Conservation (phyloP, 306 rosid genomes). For the Styphnolobium japonicum region DNA sequence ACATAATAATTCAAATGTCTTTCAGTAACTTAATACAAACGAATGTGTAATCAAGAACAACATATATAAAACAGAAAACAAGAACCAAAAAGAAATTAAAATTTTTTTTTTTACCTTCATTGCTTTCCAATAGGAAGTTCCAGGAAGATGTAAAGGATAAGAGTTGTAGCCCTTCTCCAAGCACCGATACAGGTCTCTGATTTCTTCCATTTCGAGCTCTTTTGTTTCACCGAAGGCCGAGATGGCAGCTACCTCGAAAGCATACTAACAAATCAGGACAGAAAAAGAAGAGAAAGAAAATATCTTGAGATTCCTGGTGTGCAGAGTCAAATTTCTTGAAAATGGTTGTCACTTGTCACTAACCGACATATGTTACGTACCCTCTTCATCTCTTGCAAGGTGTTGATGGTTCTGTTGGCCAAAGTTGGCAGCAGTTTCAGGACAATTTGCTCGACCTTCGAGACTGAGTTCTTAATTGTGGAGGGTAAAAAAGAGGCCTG, state of each 20-base stretch:
- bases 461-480: conserved; percentile 52
- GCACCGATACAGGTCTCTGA: conserved; percentile 56
- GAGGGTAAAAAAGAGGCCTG: conserved; percentile 66
- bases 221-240: conserved; percentile 65
- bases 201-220: conserved; percentile 59
- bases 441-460: conserved; percentile 62
- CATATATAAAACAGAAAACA: neutral
- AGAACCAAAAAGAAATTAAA: neutral
- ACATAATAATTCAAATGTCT: neutral
- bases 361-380: conserved; percentile 25
- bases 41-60: neutral
- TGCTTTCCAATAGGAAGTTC: conserved; percentile 68
- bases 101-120: conserved; percentile 50
- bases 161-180: conserved; percentile 91
- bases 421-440: conserved; percentile 56
- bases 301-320: neutral
- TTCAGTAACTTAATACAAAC: neutral
- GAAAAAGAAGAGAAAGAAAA: too few relatives aligned
- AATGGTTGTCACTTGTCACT: neutral
- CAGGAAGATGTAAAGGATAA: conserved; percentile 72
- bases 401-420: conserved; percentile 55
- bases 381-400: conserved; percentile 86
- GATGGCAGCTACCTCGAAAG: conserved; percentile 84
- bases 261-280: conserved; percentile 44
- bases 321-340: neutral